Evolutionary conservation across 805 yeast species (phyloP), one percentile per base, ranked within the genome.

Genomic region (Schizosaccharomyces cryophilus): DNA sequence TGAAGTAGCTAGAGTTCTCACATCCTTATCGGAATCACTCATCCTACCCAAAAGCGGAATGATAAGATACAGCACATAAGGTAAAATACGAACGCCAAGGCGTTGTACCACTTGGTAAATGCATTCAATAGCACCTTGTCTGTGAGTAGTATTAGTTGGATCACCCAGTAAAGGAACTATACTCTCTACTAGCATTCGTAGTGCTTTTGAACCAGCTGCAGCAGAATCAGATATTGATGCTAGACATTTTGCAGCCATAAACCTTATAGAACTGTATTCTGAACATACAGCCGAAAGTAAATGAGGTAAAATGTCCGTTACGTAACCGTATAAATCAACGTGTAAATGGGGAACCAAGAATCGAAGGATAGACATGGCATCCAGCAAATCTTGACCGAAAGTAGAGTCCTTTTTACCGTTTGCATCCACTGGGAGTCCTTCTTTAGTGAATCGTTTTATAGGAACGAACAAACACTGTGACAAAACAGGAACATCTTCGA

Each of bases 31-130:
- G 1, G 95, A 77, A 71, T 93, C 99, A 76, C 96, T 89, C 98
- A 93, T 93, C 68, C 98, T 79, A 56, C 98, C 99, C 66, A 93
- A 75, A 3, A 93, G 87, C 11, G 99, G 98, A 31, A 94, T 97
- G 70, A 93, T 87, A 66, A 93, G 78, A 70, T 93, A 93, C 45
- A 93, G 95, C 59, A 93, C 89, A 70, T 90, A 93, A 0, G 99
- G 99, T 63, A 93, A 73, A 62, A 94, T 87, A 63, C 80, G 85
- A 6, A 86, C 75, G 0, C 94, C 96, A 96, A 93, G 87, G 3
- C 84, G 78, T 48, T 77, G 75, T 1, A 95, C 81, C 58, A 93
- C 74, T 68, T 93, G 96, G 69, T 87, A 89, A 6, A 90, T 78
- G 29, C 93, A 80, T 72, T 93, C 99, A 62, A 87, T 84, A 5